Evolutionary conservation across 306 rosid genomes (phyloP), one percentile per base, ranked within the genome.

Genomic region (Begonia peltatifolia): DNA sequence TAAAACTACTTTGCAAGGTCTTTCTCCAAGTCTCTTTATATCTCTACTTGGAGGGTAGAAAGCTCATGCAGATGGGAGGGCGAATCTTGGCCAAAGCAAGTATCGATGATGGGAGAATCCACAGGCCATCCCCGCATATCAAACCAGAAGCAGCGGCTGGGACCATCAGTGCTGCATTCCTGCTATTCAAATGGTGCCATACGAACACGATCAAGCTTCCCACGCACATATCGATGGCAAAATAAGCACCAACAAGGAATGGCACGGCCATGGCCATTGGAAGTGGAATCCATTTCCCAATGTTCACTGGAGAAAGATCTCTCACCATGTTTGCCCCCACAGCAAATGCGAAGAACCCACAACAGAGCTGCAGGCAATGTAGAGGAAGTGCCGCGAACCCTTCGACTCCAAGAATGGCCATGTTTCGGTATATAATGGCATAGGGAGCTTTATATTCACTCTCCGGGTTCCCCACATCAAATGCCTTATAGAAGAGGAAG

Each of bases 231-330:
- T 92, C 99, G 46, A 92, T 72, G 3, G 99, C 99, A 59, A 92
- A 92, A 75, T 73, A 77, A 35, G 94, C 99, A 4, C 99, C 99
- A 35, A 92, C 94, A 14, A 92, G 58, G 75, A 92, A 92, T 14
- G 99, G 99, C 30, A 92, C 96, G 12, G 96, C 99, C 96, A 92
- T 92, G 13, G 96, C 96, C 99, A 83, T 92, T 7, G 99, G 99
- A 63, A 92, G 88, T 1, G 99, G 99, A 60, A 77, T 67, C 77
- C 78, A 92, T 73, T 55, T 76, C 44, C 87, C 80, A 9, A 83
- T 42, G 0, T 50, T 72, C 46, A 56, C 22, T 0, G 99, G 99
- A 11, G 55, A 15, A 18, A 81, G 51, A 72, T 92, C 99, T 68
- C 96, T 77, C 47, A 77, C 42, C 76, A 87, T 35, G 76, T 92